Evolutionary conservation across 116 monocot genomes (phyloP), one percentile per base, ranked within the genome.

Genomic region (Papilionanthe hybrid): DNA sequence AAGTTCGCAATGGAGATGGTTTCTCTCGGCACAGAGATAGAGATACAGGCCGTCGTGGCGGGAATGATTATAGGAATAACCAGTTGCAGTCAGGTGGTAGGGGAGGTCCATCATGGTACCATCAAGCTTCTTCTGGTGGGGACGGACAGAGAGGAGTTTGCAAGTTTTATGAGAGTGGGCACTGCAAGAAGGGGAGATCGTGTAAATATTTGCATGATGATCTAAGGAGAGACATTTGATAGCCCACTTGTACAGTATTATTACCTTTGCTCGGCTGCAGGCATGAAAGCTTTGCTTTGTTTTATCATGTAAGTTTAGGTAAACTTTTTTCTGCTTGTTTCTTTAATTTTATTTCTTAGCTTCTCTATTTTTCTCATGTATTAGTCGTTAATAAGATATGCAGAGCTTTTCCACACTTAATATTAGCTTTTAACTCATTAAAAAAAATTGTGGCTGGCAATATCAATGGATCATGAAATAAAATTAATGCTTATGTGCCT

Each of bases 101-200:
- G 22, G 72, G 78, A 42, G 72, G 79, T 41, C 79, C 79, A 53
- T 83, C 86, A 1, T 43, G 32, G 69, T 12, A 32, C 17, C 69
- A 69, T 32, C 69, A 81, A 76, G 63, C 72, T 3, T 68, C 79
- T 75, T 28, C 82, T n/a, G 79, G 80, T 71, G 80, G 75, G 25
- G 82, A 82, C 55, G 84, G 60, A 1, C 84, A 80, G 71, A 77
- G 72, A 56, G 87, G 81, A 15, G 60, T 90, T 3, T 90, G 90
- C 76, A 90, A 81, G 32, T 90, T 85, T 79, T 50, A 87, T 74
- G 90, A 90, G 66, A 83, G 66, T 19, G 90, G 90, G n/a, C 49
- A 83, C 72, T 90, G 90, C 83, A 87, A 83, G 79, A 90, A 85
- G 84, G 90, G 90, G 18, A 32, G 81, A 9, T 76, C 78, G 1